Conservation (phyloP, 2,329 filamentous ascomycete species). For the Orbilia blumenaviensis region DNA sequence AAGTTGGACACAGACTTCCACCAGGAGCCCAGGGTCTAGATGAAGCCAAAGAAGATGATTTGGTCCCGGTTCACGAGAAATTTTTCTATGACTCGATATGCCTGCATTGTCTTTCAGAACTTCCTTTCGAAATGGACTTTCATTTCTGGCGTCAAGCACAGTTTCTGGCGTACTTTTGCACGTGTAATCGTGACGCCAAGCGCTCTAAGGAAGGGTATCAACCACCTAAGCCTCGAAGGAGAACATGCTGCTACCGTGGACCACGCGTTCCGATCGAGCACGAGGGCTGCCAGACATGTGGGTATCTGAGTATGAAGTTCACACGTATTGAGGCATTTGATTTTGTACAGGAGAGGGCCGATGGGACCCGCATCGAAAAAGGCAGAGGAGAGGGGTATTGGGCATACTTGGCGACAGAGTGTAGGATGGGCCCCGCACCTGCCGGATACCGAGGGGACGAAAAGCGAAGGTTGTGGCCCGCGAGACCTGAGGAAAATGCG, state of each 20-base stretch:
- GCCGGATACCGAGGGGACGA: neutral
- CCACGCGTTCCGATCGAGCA: neutral
- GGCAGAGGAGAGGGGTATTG: slow-evolving; percentile 13
- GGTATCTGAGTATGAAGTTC: slow-evolving; percentile 21
- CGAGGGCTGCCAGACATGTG: slow-evolving; percentile 8
- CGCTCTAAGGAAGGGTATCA: neutral
- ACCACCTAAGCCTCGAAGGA: neutral
- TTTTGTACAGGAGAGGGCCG: neutral
- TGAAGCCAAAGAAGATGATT: neutral
- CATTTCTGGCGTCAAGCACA: neutral
- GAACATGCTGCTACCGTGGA: neutral
- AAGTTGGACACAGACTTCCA: slow-evolving; percentile 17
- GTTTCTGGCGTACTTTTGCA: slow-evolving; percentile 16
- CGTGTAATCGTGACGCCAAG: neutral
- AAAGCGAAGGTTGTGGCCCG: slow-evolving; percentile 1
- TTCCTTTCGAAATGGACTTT: neutral
- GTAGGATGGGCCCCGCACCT: neutral
- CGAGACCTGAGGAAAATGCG: neutral
- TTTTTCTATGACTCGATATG: slow-evolving; percentile 31
- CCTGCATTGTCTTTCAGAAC: slow-evolving; percentile 19
- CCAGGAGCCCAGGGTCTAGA: neutral
- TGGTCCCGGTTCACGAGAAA: slow-evolving; percentile 25
- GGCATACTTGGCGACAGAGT: slow-evolving; percentile 26
- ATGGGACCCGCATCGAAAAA: neutral
- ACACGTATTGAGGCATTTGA: slow-evolving; percentile 31